Evolutionary conservation across 306 rosid species (phyloP).

Genomic region (Senna tora): DNA sequence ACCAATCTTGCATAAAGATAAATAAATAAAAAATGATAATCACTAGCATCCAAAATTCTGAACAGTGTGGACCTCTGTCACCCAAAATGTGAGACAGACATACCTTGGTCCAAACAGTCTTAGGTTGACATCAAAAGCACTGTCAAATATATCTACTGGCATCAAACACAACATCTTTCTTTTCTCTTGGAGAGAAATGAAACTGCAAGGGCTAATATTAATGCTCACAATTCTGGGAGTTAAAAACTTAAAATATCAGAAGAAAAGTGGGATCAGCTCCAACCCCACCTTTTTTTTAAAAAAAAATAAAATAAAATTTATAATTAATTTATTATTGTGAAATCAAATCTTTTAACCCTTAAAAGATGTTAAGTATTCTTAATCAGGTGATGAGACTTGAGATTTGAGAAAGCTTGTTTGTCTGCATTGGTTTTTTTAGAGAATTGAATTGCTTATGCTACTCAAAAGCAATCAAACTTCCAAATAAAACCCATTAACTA

Average conservation of each 20-base stretch:
- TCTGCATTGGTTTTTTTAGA: neutral
- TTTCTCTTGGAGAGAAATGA: slow-evolving; percentile 8
- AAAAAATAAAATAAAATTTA: no score
- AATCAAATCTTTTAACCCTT: slow-evolving; percentile 21
- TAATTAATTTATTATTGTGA: slow-evolving; percentile 8
- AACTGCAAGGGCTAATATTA: neutral
- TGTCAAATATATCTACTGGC: slow-evolving; percentile 32
- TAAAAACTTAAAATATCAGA: slow-evolving; percentile 5
- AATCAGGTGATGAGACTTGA: neutral
- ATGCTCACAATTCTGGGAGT: slow-evolving; percentile 15
- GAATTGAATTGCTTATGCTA: slow-evolving; percentile 25
- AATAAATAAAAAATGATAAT: slow-evolving; percentile 41
- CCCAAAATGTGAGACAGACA: slow-evolving; percentile 45
- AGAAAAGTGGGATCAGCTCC: slow-evolving; percentile 21
- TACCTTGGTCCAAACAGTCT: slow-evolving; percentile 44
- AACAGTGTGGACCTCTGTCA: slow-evolving; percentile 41
- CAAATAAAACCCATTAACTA: neutral
- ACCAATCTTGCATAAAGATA: slow-evolving; percentile 41
- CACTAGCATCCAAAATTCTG: slow-evolving; percentile 50
- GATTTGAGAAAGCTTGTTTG: slow-evolving; percentile 32
- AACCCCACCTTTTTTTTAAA: slow-evolving; percentile 4
- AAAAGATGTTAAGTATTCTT: slow-evolving; percentile 17
- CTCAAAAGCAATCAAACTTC: slow-evolving; percentile 7
- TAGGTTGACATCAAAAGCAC: slow-evolving; percentile 45
- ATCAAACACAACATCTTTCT: slow-evolving; percentile 5